Evolutionary conservation across 2,329 filamentous ascomycete species (phyloP).

Genomic region (Colletotrichum sp.): DNA sequence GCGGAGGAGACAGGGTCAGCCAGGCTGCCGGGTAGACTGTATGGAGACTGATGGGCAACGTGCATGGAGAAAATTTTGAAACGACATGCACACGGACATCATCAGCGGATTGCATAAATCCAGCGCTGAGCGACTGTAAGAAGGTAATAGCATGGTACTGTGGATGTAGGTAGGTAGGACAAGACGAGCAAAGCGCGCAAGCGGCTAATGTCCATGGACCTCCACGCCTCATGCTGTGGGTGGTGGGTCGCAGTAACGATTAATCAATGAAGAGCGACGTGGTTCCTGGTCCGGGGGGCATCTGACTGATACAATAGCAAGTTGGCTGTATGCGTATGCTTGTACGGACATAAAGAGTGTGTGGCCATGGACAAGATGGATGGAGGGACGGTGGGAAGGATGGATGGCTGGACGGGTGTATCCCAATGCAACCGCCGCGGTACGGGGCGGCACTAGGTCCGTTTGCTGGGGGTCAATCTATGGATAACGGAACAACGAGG

Average conservation of each 20-base stretch:
- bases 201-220: slow-evolving; percentile 11
- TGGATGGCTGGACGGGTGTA: slow-evolving; percentile 1
- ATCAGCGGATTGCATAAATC: slow-evolving; percentile 12
- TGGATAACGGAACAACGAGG: neutral
- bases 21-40: neutral
- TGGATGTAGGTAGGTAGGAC: neutral
- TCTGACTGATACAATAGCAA: slow-evolving; percentile 15
- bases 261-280: slow-evolving; percentile 5
- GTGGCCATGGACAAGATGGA: slow-evolving; percentile 4
- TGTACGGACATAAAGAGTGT: neutral
- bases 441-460: slow-evolving; percentile 1
- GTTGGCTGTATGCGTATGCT: neutral
- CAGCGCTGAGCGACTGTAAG: neutral
- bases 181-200: neutral
- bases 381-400: slow-evolving; percentile 5
- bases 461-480: neutral
- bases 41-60: neutral
- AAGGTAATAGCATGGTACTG: neutral
- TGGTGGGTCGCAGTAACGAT: slow-evolving; percentile 11
- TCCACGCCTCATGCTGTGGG: slow-evolving; percentile 6
- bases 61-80: neutral
- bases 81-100: slow-evolving; percentile 8
- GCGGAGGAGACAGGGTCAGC: neutral
- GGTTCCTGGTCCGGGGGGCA: slow-evolving; percentile 15
- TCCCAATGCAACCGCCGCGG: slow-evolving; percentile 9